These are phyloP conservation scores for Russula abietina DNA, from an alignment of 768 basidiomycete genomes.

Conservation along the genomic window DNA sequence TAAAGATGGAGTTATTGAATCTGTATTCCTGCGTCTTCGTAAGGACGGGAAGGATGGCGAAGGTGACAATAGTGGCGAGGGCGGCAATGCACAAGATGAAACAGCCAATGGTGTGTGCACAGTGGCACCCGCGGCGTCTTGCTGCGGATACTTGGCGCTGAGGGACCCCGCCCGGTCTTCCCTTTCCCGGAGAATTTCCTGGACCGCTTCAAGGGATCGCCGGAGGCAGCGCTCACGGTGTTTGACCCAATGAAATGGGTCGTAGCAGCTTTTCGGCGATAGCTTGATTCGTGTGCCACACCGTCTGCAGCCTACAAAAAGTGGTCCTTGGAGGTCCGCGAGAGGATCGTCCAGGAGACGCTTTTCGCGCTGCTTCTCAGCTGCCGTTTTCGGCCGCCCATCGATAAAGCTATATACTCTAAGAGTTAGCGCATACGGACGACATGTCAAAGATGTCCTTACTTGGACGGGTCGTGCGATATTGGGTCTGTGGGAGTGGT, in stretches of 20 bases:
- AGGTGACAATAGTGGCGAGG: neutral
- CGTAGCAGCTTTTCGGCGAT: conserved; percentile 23
- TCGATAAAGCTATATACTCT: conserved; percentile 19
- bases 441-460: neutral
- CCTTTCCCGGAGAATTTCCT: conserved; percentile 20
- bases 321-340: conserved; percentile 22
- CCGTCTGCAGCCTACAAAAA: conserved; percentile 22
- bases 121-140: neutral
- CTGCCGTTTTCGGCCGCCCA: conserved; percentile 24
- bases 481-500: neutral
- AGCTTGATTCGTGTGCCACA: conserved; percentile 25
- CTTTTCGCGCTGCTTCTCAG: conserved; percentile 22
- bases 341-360: conserved; percentile 23
- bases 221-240: conserved; percentile 25
- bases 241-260: conserved; percentile 25
- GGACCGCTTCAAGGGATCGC: conserved; percentile 15
- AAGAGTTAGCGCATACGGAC: neutral
- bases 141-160: neutral
- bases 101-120: neutral
- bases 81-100: neutral
- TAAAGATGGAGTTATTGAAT: conserved; percentile 16
- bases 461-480: conserved; percentile 11
- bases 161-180: conserved; percentile 1
- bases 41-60: conserved; percentile 3
- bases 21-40: neutral